Percentiles rank a stretch among this genome's conserved stretches.
Evolutionary conservation across 2,329 filamentous ascomycete genomes (phyloP).

Genomic region (Diaporthe sp.): DNA sequence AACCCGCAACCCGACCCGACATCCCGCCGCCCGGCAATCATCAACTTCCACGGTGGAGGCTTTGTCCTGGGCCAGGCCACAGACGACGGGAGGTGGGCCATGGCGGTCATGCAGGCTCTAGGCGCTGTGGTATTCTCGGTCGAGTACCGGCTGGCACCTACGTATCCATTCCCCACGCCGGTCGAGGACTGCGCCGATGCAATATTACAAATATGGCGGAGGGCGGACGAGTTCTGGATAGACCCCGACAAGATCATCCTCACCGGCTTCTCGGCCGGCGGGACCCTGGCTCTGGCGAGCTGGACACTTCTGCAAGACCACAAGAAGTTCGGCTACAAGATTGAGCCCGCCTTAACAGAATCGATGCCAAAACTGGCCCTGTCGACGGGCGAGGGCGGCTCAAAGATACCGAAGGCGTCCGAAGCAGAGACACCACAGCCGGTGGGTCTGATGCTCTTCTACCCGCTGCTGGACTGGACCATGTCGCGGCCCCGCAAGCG

Average conservation of each 20-base stretch:
- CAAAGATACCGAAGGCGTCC: slow-evolving; percentile 48
- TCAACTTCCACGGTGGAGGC: slow-evolving; percentile 79
- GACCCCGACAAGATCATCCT: slow-evolving; percentile 69
- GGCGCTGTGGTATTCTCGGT: slow-evolving; percentile 74
- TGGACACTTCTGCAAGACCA: slow-evolving; percentile 52
- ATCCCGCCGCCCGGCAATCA: slow-evolving; percentile 64
- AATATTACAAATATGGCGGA: slow-evolving; percentile 70
- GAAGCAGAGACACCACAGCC: slow-evolving; percentile 56
- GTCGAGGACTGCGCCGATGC: slow-evolving; percentile 77
- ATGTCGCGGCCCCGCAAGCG: slow-evolving; percentile 69
- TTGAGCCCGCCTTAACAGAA: slow-evolving; percentile 56
- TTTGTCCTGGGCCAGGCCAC: slow-evolving; percentile 75
- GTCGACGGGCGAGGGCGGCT: slow-evolving; percentile 55
- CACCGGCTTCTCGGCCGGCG: slow-evolving; percentile 76
- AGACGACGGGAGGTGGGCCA: slow-evolving; percentile 74
- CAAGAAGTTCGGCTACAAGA: slow-evolving; percentile 45
- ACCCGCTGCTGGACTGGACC: slow-evolving; percentile 74
- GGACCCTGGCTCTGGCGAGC: slow-evolving; percentile 66
- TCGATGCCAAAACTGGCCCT: slow-evolving; percentile 22
- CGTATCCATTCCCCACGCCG: slow-evolving; percentile 73
- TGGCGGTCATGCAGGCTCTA: slow-evolving; percentile 64
- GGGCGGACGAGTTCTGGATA: slow-evolving; percentile 70
- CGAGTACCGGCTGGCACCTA: slow-evolving; percentile 78
- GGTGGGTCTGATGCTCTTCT: slow-evolving; percentile 70
- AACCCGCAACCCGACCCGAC: slow-evolving; percentile 41